A percentile compares a stretch with the other conserved stretches of the same genome.
phyloP scores from a whole-genome alignment of 2,329 filamentous ascomycete species.

The Colletotrichum lentis region DNA sequence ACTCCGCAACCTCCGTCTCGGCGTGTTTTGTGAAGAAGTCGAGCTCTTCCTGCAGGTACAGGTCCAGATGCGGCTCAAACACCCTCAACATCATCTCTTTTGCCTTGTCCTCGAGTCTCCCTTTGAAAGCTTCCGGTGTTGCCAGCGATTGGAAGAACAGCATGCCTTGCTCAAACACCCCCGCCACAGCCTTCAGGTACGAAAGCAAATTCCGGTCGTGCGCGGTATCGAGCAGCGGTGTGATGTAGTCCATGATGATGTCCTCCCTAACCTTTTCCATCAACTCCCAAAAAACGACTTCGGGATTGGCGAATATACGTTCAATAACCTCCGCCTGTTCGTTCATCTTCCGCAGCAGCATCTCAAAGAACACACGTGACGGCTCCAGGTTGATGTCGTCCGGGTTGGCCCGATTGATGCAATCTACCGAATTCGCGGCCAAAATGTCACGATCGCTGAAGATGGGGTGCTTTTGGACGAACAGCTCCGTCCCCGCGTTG shows the following conservation, averaged over 20 bases:
- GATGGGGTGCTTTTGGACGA: constrained; percentile 87
- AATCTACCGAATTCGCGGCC: constrained; percentile 77
- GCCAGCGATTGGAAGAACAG: constrained; percentile 77
- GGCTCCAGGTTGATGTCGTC: constrained; percentile 81
- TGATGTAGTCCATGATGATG: constrained; percentile 85
- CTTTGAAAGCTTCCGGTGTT: constrained; percentile 68
- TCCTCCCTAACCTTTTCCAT: constrained; percentile 85
- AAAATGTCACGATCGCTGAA: constrained; percentile 77
- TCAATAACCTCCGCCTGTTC: constrained; percentile 84
- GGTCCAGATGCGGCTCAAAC: constrained; percentile 92
- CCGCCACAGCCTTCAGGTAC: constrained; percentile 87
- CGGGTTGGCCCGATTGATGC: constrained; percentile 72
- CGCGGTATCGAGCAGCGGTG: constrained; percentile 84
- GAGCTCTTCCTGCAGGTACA: constrained; percentile 91
- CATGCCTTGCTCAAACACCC: constrained; percentile 85
- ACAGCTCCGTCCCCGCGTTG: constrained; percentile 79
- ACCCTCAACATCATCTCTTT: constrained; percentile 74
- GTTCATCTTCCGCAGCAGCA: constrained; percentile 77
- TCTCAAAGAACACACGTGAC: constrained; percentile 81
- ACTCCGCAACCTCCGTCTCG: constrained; percentile 78
- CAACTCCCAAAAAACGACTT: constrained; percentile 78
- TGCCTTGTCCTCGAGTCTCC: constrained; percentile 70
- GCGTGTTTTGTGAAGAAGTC: constrained; percentile 82
- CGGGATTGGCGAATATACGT: constrained; percentile 77
- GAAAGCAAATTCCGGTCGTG: constrained; percentile 77